A percentile compares a stretch with the other conserved stretches of the same genome.
Evolutionary conservation across 495 filamentous ascomycete genomes (phyloP).

Genomic region (Bombardia bombarda): DNA sequence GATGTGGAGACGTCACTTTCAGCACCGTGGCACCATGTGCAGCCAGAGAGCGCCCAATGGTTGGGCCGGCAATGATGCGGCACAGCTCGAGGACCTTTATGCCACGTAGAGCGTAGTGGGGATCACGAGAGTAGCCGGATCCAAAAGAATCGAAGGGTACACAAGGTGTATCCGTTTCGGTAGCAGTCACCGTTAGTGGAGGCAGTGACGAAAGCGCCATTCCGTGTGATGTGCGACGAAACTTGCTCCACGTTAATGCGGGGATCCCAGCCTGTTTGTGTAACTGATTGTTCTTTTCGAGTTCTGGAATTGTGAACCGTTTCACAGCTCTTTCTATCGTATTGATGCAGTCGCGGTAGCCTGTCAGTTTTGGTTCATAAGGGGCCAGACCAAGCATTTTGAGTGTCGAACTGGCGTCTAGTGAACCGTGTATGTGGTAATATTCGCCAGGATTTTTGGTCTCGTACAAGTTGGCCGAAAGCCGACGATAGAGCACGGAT

Average conservation of each 20-base stretch:
- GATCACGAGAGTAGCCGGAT: conserved; percentile 21
- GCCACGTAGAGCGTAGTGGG: conserved; percentile 40
- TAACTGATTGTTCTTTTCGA: conserved; percentile 57
- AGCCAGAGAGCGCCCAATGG: conserved; percentile 55
- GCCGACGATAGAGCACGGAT: conserved; percentile 62
- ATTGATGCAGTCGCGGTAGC: conserved; percentile 58
- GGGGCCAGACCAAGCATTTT: conserved; percentile 65
- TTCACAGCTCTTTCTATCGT: conserved; percentile 59
- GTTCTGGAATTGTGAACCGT: conserved; percentile 51
- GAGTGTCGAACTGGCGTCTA: conserved; percentile 60
- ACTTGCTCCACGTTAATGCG: conserved; percentile 58
- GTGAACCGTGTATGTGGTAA: conserved; percentile 73
- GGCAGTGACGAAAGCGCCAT: conserved; percentile 19
- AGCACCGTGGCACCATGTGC: conserved; percentile 63
- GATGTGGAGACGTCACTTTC: conserved; percentile 59
- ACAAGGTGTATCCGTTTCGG: conserved; percentile 26
- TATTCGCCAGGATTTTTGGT: conserved; percentile 57
- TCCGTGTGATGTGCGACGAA: conserved; percentile 53
- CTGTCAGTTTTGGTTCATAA: conserved; percentile 52
- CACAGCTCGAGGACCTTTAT: conserved; percentile 61
- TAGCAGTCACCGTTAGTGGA: conserved; percentile 13
- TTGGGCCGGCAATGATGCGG: conserved; percentile 55
- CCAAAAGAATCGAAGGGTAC: conserved; percentile 41
- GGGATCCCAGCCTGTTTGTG: conserved; percentile 59
- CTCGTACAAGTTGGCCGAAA: conserved; percentile 69